Base-by-base conservation (phyloP, 2,329 filamentous ascomycete genomes). In the Daldinia sp. region DNA sequence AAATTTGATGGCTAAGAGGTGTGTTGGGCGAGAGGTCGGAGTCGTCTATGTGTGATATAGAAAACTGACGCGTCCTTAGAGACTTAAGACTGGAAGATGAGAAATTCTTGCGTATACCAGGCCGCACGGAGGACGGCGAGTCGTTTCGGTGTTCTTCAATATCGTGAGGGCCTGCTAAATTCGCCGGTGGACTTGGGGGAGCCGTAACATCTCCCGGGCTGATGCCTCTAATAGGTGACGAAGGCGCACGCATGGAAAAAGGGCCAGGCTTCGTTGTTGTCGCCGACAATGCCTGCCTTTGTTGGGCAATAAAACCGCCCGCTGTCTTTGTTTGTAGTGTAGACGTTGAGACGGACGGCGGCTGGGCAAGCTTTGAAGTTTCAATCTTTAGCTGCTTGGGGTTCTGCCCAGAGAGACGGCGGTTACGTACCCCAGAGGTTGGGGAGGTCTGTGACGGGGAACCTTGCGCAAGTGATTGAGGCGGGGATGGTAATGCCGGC, bases 351-450 rank as follows among this genome's bases (percentile, higher is more conserved):
- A 70, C 62, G 8, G 70, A 66, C 8, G 71, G 70, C 15, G 68
- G 71, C 19, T 67, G 73, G 41, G 64, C 68, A n/a, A 78, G 62
- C 64, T 76, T 77, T 7, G 75, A 70, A 0, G 93, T 97, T 76
- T 97, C 92, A 58, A 98, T 97, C 78, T 93, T 96, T 51, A 98
- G 81, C 72, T 94, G 91, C 74, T 91, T 94, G 11, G 86, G 80
- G 70, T 92, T 92, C 70, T 92, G 89, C 6, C 90, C 91, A 3
- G 94, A 97, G 29, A 96, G 79, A 64, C 94, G 86, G 63, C 94
- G 86, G 70, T 85, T 92, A 54, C 92, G 86, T 52, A 96, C 91
- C 37, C 87, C 74, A 2, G 81, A 72, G 3, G 68, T 69, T 4
- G 71, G 72, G 10, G 76, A 74, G 9, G 68, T 72, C 30, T 76